Conservation (phyloP, 1,284 basidiomycete genomes). For the Veloboletus limbatus region DNA sequence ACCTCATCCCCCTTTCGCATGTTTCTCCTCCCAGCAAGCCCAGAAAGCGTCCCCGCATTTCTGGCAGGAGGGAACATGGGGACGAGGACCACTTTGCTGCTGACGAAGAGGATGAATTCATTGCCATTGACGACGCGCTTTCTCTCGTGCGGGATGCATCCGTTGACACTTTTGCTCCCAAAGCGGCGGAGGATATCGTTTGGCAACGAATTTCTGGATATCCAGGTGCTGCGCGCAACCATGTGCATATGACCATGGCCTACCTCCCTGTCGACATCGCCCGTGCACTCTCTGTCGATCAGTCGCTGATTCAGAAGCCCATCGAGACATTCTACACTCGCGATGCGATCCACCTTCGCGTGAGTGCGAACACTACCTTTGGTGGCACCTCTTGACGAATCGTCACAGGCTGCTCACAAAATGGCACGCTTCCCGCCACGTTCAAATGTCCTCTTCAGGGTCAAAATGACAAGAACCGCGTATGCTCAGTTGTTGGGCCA, state of each 20-base stretch:
- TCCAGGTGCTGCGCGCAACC: conserved; percentile 63
- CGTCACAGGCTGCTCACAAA: conserved; percentile 68
- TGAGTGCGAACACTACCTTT: conserved; percentile 38
- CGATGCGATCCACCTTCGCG: conserved; percentile 83
- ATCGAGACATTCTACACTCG: conserved; percentile 91
- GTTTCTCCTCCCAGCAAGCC: conserved; percentile 62
- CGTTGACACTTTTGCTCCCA: conserved; percentile 56
- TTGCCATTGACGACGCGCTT: conserved; percentile 67
- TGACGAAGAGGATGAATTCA: conserved; percentile 50
- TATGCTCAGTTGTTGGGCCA: conserved; percentile 93
- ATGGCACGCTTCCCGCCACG: conserved; percentile 87
- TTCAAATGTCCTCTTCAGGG: conserved; percentile 53
- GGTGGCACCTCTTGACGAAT: conserved; percentile 4
- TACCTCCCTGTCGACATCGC: conserved; percentile 81
- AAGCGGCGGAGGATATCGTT: conserved; percentile 57
- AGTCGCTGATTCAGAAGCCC: conserved; percentile 79
- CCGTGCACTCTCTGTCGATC: conserved; percentile 61
- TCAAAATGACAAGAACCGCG: conserved; percentile 82
- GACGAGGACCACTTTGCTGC: conserved; percentile 43
- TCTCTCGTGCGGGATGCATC: conserved; percentile 55
- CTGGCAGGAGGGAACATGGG: conserved; percentile 44
- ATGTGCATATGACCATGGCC: conserved; percentile 78
- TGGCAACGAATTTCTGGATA: conserved; percentile 76
- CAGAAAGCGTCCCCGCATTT: conserved; percentile 44
- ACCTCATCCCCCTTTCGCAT: conserved; percentile 80